These are phyloP conservation scores for Sodiomyces alkalinus DNA, from an alignment of 2,329 filamentous ascomycete species.

Conservation along the genomic window DNA sequence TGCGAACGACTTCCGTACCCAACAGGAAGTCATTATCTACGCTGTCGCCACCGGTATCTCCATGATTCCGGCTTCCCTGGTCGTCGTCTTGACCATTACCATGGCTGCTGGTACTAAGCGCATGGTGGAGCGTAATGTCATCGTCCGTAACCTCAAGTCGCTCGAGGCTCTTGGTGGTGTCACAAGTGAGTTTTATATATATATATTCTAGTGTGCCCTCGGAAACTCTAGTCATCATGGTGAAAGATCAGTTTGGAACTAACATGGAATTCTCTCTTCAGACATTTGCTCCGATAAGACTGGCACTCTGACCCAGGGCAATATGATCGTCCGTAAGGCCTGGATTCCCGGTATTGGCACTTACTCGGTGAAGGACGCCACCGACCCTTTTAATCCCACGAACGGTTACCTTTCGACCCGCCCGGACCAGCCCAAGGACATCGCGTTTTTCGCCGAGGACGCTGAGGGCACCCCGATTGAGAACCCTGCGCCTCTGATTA, in stretches of 20 bases:
- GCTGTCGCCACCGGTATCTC: constrained; percentile 29
- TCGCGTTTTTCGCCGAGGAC: constrained; percentile 13
- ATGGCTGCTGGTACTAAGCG: constrained; percentile 39
- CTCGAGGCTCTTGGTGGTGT: constrained; percentile 39
- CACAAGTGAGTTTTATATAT: constrained; percentile 22
- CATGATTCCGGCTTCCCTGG: constrained; percentile 35
- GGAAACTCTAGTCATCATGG: not conserved
- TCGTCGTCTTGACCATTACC: constrained; percentile 41
- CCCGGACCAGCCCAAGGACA: constrained; percentile 19
- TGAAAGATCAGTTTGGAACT: not conserved
- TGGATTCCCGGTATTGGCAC: constrained; percentile 33
- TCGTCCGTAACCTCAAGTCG: constrained; percentile 34
- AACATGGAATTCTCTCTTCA: constrained; percentile 7
- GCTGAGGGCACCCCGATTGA: constrained; percentile 14
- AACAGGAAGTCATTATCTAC: constrained; percentile 26
- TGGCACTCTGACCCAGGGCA: constrained; percentile 36
- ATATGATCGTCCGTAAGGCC: constrained; percentile 38
- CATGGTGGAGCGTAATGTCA: constrained; percentile 37
- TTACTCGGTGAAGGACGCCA: constrained; percentile 30
- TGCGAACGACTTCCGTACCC: constrained; percentile 22
- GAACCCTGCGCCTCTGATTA: constrained; percentile 28
- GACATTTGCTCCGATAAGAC: constrained; percentile 44
- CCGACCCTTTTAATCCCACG: constrained; percentile 42
- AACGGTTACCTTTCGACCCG: constrained; percentile 28
- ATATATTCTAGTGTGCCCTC: too few species aligned